Conservation (phyloP, 495 filamentous ascomycete genomes). For the Aspergillus sparsus region DNA sequence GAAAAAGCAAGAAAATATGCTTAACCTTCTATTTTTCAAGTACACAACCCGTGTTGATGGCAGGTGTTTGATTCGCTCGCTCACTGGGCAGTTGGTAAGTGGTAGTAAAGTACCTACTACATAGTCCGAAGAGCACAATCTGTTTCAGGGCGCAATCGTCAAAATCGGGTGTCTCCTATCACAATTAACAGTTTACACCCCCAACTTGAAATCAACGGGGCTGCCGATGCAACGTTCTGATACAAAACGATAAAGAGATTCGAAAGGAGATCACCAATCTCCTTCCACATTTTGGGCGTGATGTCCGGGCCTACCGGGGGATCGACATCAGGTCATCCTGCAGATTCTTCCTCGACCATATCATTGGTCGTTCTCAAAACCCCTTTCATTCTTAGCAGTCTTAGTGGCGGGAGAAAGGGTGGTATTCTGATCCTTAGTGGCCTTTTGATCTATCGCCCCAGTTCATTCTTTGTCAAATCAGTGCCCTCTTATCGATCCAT, state of each 20-base stretch:
- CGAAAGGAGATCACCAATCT: constrained; percentile 13
- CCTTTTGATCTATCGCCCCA: constrained; percentile 7
- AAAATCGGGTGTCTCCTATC: constrained; percentile 16
- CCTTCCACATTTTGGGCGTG: constrained; percentile 10
- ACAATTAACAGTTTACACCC: not conserved
- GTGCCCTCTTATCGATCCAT: constrained; percentile 36
- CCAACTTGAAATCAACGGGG: not conserved
- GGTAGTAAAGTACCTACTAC: not conserved
- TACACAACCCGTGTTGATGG: not conserved
- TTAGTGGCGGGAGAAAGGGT: constrained; percentile 12
- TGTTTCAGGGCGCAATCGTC: constrained; percentile 6
- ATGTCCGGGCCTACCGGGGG: constrained; percentile 20
- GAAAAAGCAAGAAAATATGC: not conserved
- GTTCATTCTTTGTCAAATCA: constrained; percentile 33
- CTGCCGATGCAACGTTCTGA: constrained; percentile 24
- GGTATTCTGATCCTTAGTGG: constrained; percentile 16
- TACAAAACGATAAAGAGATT: constrained; percentile 3
- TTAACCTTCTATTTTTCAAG: not conserved
- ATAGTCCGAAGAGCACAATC: constrained; percentile 8
- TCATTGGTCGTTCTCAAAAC: constrained; percentile 21
- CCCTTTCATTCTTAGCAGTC: constrained; percentile 11
- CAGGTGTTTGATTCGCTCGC: constrained; percentile 12
- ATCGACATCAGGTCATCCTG: constrained; percentile 13
- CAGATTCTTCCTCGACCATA: constrained; percentile 1
- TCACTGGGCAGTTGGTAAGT: not conserved